Base-by-base conservation (phyloP, 2,329 filamentous ascomycete genomes). In the Pyricularia pennisetigena region DNA sequence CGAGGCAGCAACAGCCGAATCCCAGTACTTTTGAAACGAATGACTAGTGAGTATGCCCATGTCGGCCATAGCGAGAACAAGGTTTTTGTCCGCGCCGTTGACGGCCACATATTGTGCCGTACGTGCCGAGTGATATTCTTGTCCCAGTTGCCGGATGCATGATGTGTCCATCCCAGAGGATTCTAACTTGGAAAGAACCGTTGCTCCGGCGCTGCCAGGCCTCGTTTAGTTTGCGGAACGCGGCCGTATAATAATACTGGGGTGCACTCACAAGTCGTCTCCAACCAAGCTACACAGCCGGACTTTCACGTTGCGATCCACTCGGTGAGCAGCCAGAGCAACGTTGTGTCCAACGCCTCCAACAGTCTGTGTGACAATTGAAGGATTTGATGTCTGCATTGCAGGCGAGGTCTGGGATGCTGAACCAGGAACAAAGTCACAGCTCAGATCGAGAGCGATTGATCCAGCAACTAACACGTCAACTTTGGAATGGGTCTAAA, bases 301-400 rank as follows among this genome's bases (percentile, higher is more conserved):
- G 8, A 95, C 90, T 16, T 83, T 86, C 59, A 79, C 78, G 23
- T 79, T 74, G 8, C 86, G 87, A 69, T 90, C 85, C 16, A 83
- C 83, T 35, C 89, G 85, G 72, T 93, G 91, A 0, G 92, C 89
- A 63, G 94, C 94, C 65, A 93, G 85, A 20, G 95, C 93, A 63
- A 98, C 92, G 74, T 98, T 98, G 74, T 93, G 90, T 7, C 92
- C 95, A 8, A 98, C 95, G 7, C 95, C 95, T 14, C 95, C 95
- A 8, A 97, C 85, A 0, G 90, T 92, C 75, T 97, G 93, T 49
- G 81, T 87, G 71, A 97, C 96, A 16, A 82, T 81, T 8, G 93
- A 88, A 65, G 92, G 92, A 74, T 98, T 98, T 0, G 94, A 98
- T 0, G 93, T 97, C 69, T 94, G 86, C 54, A 89, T 81, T 66